A percentile compares a stretch with the other conserved stretches of the same genome.
Evolutionary conservation across 2,329 filamentous ascomycete species (phyloP).

Genomic region (Fusarium buharicum): DNA sequence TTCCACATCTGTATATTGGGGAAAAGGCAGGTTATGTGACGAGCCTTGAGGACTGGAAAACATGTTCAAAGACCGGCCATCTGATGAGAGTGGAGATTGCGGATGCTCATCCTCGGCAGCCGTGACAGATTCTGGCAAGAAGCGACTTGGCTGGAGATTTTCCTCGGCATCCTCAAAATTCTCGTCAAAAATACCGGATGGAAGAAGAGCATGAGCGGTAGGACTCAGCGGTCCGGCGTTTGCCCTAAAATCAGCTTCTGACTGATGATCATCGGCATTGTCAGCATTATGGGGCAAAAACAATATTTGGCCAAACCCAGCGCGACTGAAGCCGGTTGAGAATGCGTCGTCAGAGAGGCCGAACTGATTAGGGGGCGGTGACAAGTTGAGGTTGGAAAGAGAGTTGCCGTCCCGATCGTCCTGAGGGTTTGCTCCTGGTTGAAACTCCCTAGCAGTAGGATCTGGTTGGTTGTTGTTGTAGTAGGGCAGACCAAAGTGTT

Average conservation of each 20-base stretch:
- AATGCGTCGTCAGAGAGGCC: slow-evolving; percentile 56
- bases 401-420: slow-evolving; percentile 56
- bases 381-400: slow-evolving; percentile 54
- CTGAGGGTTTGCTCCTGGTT: slow-evolving; percentile 54
- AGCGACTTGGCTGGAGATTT: slow-evolving; percentile 41
- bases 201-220: slow-evolving; percentile 77
- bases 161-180: slow-evolving; percentile 67
- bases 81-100: slow-evolving; percentile 70
- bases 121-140: slow-evolving; percentile 47
- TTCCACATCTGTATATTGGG: slow-evolving; percentile 62
- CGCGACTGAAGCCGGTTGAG: slow-evolving; percentile 64
- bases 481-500: slow-evolving; percentile 56
- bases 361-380: slow-evolving; percentile 54
- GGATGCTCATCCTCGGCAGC: slow-evolving; percentile 57
- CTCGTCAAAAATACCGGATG: slow-evolving; percentile 73
- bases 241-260: slow-evolving; percentile 70
- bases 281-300: slow-evolving; percentile 61
- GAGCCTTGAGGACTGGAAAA: slow-evolving; percentile 72
- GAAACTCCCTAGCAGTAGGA: slow-evolving; percentile 60
- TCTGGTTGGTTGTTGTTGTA: slow-evolving; percentile 60
- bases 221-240: slow-evolving; percentile 79
- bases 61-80: slow-evolving; percentile 63
- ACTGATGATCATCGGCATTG: slow-evolving; percentile 55
- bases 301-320: slow-evolving; percentile 63
- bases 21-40: slow-evolving; percentile 66